These are phyloP conservation scores for Amanita rubescens DNA, from an alignment of 768 basidiomycete genomes.

Conservation along the genomic window DNA sequence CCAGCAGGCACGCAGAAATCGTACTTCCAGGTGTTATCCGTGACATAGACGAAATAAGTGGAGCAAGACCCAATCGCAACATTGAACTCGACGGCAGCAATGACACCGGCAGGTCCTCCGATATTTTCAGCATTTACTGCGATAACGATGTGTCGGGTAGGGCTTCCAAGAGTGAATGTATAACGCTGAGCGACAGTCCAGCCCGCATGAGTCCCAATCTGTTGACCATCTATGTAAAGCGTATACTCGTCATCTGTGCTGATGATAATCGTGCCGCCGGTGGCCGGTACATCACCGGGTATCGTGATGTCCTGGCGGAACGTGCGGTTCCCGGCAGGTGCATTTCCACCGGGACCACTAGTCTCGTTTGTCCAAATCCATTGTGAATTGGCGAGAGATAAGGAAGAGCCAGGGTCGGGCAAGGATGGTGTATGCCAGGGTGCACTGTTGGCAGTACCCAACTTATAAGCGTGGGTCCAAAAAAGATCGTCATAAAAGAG, in stretches of 20 bases:
- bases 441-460: slow-evolving; percentile 12
- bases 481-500: too few species aligned
- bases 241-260: slow-evolving; percentile 3
- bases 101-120: too few species aligned
- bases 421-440: slow-evolving; percentile 8
- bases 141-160: neutral
- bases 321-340: slow-evolving; percentile 7
- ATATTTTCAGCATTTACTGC: neutral
- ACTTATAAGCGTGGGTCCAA: too few species aligned
- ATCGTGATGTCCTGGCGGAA: slow-evolving; percentile 4
- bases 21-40: too few species aligned
- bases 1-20: too few species aligned
- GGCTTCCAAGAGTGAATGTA: neutral
- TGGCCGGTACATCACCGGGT: too few species aligned
- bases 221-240: slow-evolving; percentile 2
- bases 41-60: too few species aligned
- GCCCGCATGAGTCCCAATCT: neutral
- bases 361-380: too few species aligned
- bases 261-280: too few species aligned
- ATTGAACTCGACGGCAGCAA: neutral
- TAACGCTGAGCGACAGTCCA: neutral
- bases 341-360: slow-evolving; percentile 18
- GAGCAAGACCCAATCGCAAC: neutral
- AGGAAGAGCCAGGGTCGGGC: slow-evolving; percentile 14
- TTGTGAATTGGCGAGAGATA: slow-evolving; percentile 18